These are phyloP conservation scores for Cladosporium oxysporum DNA, from an alignment of 2,329 filamentous ascomycete genomes.

Conservation along the genomic window DNA sequence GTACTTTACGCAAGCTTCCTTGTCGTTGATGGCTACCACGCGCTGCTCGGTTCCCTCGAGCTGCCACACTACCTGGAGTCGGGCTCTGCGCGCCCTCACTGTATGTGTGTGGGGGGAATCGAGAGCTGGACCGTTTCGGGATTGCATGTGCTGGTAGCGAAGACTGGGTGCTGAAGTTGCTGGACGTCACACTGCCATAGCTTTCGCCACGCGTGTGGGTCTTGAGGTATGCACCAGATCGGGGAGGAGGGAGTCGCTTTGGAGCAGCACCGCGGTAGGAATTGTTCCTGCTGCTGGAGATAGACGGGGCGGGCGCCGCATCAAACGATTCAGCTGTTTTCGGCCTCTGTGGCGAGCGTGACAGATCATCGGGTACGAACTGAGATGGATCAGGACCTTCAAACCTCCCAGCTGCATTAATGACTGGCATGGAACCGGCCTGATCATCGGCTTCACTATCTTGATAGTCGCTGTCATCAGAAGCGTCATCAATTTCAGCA, in stretches of 20 bases:
- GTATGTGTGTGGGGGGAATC: constrained; percentile 65
- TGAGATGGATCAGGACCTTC: constrained; percentile 14
- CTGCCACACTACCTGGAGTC: constrained; percentile 50
- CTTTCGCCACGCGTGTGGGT: constrained; percentile 65
- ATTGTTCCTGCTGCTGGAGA: constrained; percentile 33
- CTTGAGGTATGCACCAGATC: constrained; percentile 28
- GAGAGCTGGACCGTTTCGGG: constrained; percentile 82
- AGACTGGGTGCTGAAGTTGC: constrained; percentile 37
- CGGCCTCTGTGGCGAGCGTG: constrained; percentile 36
- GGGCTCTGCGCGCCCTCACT: constrained; percentile 81
- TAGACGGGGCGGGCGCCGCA: constrained; percentile 36
- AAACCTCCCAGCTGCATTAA: constrained; percentile 15
- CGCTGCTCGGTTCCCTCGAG: constrained; percentile 23
- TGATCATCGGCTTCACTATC: constrained; percentile 33
- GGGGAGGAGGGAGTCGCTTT: constrained; percentile 24
- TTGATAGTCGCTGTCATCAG: constrained; percentile 33
- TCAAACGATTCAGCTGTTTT: constrained; percentile 36
- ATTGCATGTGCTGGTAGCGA: constrained; percentile 82
- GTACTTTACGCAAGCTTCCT: constrained; percentile 71
- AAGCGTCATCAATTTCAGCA: constrained; percentile 32
- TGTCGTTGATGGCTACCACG: constrained; percentile 28
- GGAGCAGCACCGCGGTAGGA: constrained; percentile 27
- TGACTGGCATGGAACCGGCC: constrained; percentile 29
- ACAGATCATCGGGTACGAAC: neutral
- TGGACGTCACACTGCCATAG: constrained; percentile 53